Percentiles rank a stretch among this genome's conserved stretches.
phyloP scores from a whole-genome alignment of 1,284 basidiomycete species.

The Austroboletus olivaceoglutinosus region DNA sequence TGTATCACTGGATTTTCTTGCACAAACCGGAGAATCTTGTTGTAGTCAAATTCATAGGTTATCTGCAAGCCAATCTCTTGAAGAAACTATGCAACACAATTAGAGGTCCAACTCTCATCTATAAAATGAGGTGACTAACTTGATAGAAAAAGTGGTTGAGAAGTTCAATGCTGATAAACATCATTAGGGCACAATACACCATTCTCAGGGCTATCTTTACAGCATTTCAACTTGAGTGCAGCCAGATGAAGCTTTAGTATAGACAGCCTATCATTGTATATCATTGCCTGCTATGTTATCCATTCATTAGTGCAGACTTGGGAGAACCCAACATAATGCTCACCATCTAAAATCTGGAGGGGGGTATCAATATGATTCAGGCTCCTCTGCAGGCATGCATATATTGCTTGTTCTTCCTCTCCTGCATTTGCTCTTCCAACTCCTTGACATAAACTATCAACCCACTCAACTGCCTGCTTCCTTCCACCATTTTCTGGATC shows the following conservation, averaged over 20 bases:
- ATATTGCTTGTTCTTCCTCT: constrained; percentile 55
- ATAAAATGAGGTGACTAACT: constrained; percentile 42
- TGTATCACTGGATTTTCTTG: constrained; percentile 88
- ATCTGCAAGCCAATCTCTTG: constrained; percentile 96
- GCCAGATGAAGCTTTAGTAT: constrained; percentile 84
- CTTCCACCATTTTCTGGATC: constrained; percentile 85
- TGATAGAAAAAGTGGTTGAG: constrained; percentile 99
- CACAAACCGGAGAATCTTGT: constrained; percentile 86
- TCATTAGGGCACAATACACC: constrained; percentile 92
- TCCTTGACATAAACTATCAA: constrained; percentile 82
- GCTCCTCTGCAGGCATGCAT: constrained; percentile 42
- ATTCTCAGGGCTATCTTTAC: constrained; percentile 81
- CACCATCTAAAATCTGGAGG: constrained; percentile 85
- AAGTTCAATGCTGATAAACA: constrained; percentile 99
- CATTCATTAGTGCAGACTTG: constrained; percentile 3
- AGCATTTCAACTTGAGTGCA: constrained; percentile 86
- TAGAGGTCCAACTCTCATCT: not conserved
- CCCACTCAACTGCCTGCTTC: constrained; percentile 72
- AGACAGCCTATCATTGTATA: constrained; percentile 78
- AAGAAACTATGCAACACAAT: constrained; percentile 66
- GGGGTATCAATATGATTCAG: constrained; percentile 85
- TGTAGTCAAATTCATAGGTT: constrained; percentile 86
- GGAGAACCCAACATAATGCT: constrained; percentile 2
- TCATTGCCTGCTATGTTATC: constrained; percentile 86
- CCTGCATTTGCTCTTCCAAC: constrained; percentile 80